Conservation (phyloP, 306 rosid genomes). For the Parietaria judaica region DNA sequence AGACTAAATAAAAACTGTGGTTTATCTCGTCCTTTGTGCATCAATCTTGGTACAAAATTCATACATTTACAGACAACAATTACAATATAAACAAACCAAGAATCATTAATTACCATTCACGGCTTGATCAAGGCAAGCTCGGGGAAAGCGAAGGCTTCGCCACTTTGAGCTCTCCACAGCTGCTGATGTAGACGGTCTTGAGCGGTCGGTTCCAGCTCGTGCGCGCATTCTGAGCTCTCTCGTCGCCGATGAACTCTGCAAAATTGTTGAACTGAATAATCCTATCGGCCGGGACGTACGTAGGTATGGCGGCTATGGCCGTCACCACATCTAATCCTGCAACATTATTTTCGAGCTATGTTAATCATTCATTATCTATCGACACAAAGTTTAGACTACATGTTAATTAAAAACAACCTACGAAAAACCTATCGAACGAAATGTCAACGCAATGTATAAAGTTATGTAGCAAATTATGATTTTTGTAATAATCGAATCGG, state of each 20-base stretch:
- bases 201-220: conserved; percentile 77
- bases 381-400: background rate
- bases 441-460: no score
- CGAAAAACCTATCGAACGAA: no score
- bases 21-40: no score
- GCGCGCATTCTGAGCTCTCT: conserved; percentile 85
- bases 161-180: conserved; percentile 78
- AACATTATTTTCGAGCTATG: conserved; percentile 1
- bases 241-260: conserved; percentile 78
- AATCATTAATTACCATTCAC: background rate
- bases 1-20: no score
- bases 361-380: no score
- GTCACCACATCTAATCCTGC: conserved; percentile 87
- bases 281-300: conserved; percentile 65
- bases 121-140: conserved; percentile 46
- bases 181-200: conserved; percentile 65
- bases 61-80: background rate
- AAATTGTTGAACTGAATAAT: conserved; percentile 83
- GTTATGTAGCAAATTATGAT: no score
- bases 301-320: conserved; percentile 68
- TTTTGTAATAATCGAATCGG: no score
- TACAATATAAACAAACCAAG: conserved; percentile 1
- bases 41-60: no score
- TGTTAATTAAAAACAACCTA: background rate
- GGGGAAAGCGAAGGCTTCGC: conserved; percentile 83